Base-by-base conservation (phyloP, 371 early-diverging fungal species). In the Umbelopsis sp. region DNA sequence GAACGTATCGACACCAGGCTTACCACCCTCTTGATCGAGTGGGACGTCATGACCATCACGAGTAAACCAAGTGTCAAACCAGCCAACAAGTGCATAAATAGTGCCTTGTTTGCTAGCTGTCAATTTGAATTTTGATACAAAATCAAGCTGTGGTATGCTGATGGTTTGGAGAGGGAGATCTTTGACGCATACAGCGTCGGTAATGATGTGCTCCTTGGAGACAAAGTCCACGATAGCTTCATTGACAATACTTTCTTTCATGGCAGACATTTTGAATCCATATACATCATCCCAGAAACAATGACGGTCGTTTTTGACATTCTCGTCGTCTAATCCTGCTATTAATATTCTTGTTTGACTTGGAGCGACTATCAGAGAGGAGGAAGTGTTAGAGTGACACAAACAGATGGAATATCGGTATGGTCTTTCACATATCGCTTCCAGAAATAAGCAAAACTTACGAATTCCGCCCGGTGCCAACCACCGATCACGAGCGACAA, bases 241-340 rank as follows among this genome's bases (percentile, higher is more conserved):
- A 9, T 76, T 74, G 25, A 89, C 76, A 1, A 89, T 87, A 3
- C 89, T 80, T 50, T 79, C 74, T 72, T 92, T 91, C 86, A 95
- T 93, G 63, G 89, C 86, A 22, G 91, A 86, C 94, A 94, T 94
- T 76, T 93, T 85, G 85, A 95, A 94, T 1, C 86, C 94, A 70
- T 96, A 96, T 12, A 96, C 94, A 71, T 91, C 91, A 69, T 93
- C 91, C 96, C 96, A 96, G 79, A 92, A 95, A 57, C 89, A 82
- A 63, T 90, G 83, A 63, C 88, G 86, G 66, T 91, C 91, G 41
- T 92, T 87, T 74, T 92, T 86, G 80, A 92, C 89, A 10, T 91
- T 87, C 20, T 87, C 91, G 65, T 96, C 96, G 67, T 92, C 92
- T 53, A 94, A 83, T 0, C 89, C 90, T 18, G 91, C 80, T 51